A percentile compares a stretch with the other conserved stretches of the same genome.
phyloP scores from a whole-genome alignment of 2,329 filamentous ascomycete genomes.

The Nemania serpens region DNA sequence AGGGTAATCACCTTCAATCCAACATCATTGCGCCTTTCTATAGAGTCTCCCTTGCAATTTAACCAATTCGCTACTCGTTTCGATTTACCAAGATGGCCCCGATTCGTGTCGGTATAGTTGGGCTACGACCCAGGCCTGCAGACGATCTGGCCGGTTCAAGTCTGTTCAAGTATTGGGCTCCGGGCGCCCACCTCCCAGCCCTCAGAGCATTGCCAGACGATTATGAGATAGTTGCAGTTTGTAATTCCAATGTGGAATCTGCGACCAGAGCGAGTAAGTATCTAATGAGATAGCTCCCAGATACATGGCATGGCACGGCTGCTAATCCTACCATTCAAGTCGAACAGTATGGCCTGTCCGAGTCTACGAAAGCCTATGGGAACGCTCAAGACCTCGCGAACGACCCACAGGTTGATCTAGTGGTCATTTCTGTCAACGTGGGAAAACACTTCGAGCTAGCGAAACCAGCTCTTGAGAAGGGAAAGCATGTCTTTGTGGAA shows the following conservation, averaged over 20 bases:
- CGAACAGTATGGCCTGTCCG: constrained; percentile 44
- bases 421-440: constrained; percentile 51
- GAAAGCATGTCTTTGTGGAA: constrained; percentile 56
- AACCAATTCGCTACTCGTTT: background rate
- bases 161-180: constrained; percentile 39
- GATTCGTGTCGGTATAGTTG: constrained; percentile 36
- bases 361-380: constrained; percentile 46
- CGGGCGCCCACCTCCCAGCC: constrained; percentile 45
- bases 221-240: constrained; percentile 55
- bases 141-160: background rate
- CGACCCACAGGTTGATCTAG: constrained; percentile 52
- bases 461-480: constrained; percentile 48
- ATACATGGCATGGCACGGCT: background rate
- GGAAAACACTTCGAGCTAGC: constrained; percentile 48
- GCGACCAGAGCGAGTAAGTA: constrained; percentile 45
- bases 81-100: constrained; percentile 32
- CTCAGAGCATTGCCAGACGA: constrained; percentile 38
- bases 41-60: background rate
- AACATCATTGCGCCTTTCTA: background rate
- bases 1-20: background rate
- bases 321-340: constrained; percentile 30
- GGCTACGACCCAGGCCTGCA: constrained; percentile 25
- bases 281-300: background rate
- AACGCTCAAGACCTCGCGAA: constrained; percentile 48
- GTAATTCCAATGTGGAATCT: constrained; percentile 51